Evolutionary conservation across 345 rosid species (phyloP).

Genomic region (Rhodamnia argentea): DNA sequence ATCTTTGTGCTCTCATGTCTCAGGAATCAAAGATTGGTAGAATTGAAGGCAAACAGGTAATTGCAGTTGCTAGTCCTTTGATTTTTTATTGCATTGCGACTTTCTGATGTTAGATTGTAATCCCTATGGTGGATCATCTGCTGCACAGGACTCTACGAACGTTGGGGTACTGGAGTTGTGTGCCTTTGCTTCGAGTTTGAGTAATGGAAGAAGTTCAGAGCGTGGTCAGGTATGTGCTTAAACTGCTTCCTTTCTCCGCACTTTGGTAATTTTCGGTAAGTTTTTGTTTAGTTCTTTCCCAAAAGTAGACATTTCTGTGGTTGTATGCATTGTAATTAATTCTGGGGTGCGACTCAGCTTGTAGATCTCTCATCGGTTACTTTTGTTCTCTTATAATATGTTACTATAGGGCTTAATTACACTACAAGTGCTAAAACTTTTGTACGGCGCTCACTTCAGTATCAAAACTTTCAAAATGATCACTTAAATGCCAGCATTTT

Average conservation of each 20-base stretch:
- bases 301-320: not conserved
- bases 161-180: not conserved
- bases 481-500: too few species aligned
- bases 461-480: too few species aligned
- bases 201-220: not conserved
- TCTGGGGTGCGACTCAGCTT: not conserved
- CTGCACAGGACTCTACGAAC: not conserved
- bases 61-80: not conserved
- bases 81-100: not conserved
- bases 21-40: slow-evolving; percentile 3
- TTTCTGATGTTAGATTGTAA: not conserved
- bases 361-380: not conserved
- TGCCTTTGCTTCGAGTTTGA: not conserved
- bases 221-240: not conserved
- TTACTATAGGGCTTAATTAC: too few species aligned
- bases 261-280: not conserved
- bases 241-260: not conserved
- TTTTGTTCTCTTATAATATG: not conserved
- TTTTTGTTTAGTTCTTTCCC: not conserved
- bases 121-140: not conserved
- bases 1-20: not conserved
- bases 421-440: too few species aligned
- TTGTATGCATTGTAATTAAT: not conserved
- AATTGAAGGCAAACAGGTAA: slow-evolving; percentile 7
- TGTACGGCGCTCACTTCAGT: too few species aligned